A percentile compares a stretch with the other conserved stretches of the same genome.
phyloP scores from a whole-genome alignment of 1,139 yeast species.

The Blastobotrys serpentis region DNA sequence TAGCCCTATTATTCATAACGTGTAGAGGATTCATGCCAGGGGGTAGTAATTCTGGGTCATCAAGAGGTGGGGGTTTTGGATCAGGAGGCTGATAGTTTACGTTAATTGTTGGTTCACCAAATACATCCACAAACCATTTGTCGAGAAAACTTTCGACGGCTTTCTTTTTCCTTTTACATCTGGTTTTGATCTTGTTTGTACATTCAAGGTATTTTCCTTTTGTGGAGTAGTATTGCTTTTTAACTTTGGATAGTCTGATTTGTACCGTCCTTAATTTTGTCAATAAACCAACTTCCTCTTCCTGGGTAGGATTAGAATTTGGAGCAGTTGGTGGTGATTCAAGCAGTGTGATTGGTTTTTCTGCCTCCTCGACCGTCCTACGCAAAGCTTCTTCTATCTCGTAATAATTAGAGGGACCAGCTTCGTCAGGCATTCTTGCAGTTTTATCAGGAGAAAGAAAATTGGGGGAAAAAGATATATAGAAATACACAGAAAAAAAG shows the following conservation, averaged over 20 bases:
- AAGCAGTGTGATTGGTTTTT: neutral
- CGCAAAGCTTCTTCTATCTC: neutral
- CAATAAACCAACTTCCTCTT: too few species aligned
- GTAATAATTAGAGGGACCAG: neutral
- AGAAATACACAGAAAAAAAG: too few species aligned
- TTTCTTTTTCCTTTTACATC: neutral
- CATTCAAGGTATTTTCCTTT: neutral
- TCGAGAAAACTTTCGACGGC: neutral
- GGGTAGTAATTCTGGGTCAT: neutral
- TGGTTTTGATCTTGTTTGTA: too few species aligned
- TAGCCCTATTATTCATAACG: conserved; percentile 1
- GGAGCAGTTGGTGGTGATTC: neutral
- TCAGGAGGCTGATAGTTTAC: neutral
- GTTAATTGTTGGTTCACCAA: neutral
- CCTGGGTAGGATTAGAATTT: too few species aligned
- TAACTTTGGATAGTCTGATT: neutral
- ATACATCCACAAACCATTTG: neutral
- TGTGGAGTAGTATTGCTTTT: neutral
- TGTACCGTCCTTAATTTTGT: neutral
- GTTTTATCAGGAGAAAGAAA: neutral
- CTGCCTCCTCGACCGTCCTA: neutral
- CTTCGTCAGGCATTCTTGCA: neutral
- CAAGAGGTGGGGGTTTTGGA: neutral
- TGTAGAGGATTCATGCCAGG: neutral
- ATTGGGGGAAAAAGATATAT: too few species aligned